A percentile compares a stretch with the other conserved stretches of the same genome.
These are phyloP conservation scores for Camelina neglecta DNA, from an alignment of 345 rosid genomes.

Conservation along the genomic window DNA sequence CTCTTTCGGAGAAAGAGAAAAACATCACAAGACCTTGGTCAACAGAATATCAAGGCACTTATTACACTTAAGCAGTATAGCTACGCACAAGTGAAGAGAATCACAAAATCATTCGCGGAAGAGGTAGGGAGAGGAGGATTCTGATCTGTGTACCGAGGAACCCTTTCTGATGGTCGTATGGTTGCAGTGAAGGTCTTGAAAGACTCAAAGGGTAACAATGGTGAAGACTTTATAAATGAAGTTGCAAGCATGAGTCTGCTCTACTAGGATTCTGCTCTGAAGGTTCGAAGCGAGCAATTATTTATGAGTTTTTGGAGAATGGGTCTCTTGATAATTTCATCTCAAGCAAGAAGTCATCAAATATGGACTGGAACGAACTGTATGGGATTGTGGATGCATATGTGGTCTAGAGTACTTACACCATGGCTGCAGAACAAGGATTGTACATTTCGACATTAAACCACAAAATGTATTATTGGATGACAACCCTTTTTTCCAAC, in stretches of 20 bases:
- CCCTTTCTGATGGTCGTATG: conserved; percentile 30
- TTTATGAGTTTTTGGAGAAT: conserved; percentile 47
- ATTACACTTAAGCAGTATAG: background rate
- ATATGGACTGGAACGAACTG: conserved; percentile 25
- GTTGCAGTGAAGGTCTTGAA: conserved; percentile 46
- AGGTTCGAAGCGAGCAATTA: conserved; percentile 44
- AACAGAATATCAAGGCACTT: background rate
- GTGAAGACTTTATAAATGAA: conserved; percentile 56
- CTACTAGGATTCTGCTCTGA: conserved; percentile 51
- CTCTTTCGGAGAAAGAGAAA: background rate
- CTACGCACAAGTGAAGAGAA: background rate
- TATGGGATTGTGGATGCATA: too few relatives aligned
- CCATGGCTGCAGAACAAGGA: conserved; percentile 53
- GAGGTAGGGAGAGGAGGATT: conserved; percentile 4
- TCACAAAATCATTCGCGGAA: background rate
- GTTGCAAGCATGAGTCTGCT: conserved; percentile 51
- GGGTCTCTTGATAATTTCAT: conserved; percentile 52
- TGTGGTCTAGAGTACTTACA: conserved; percentile 57
- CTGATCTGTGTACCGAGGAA: conserved; percentile 29
- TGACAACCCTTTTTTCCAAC: conserved; percentile 16
- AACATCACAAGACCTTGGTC: background rate
- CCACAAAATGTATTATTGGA: conserved; percentile 38
- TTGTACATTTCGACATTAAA: conserved; percentile 50
- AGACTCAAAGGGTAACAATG: conserved; percentile 19
- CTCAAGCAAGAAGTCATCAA: background rate